Conservation (phyloP, 768 basidiomycete genomes). For the Coprinellus micaceus region DNA sequence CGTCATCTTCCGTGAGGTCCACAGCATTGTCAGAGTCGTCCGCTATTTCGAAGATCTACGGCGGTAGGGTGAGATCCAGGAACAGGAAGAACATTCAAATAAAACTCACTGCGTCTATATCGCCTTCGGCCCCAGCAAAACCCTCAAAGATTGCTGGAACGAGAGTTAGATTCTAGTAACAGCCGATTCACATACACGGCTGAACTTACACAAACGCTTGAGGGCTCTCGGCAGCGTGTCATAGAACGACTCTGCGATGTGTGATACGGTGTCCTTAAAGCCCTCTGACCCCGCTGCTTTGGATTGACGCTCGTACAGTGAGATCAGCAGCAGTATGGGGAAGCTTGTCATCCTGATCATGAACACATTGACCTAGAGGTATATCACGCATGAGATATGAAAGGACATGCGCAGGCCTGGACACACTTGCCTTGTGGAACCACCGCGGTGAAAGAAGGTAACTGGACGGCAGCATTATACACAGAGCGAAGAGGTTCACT, state of each 20-base stretch:
- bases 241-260: slow-evolving; percentile 62
- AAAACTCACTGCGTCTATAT: slow-evolving; percentile 67
- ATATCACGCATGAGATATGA: slow-evolving; percentile 10
- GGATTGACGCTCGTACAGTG: slow-evolving; percentile 82
- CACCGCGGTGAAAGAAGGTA: slow-evolving; percentile 88
- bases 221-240: slow-evolving; percentile 76
- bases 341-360: slow-evolving; percentile 86
- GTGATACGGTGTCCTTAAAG: slow-evolving; percentile 70
- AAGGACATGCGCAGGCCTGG: slow-evolving; percentile 6
- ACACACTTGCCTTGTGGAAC: slow-evolving; percentile 81
- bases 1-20: slow-evolving; percentile 41
- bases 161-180: background rate
- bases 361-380: slow-evolving; percentile 72
- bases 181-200: background rate
- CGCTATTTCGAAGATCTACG: slow-evolving; percentile 75
- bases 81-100: background rate
- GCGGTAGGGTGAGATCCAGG: background rate
- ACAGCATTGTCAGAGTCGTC: slow-evolving; percentile 62
- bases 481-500: slow-evolving; percentile 82
- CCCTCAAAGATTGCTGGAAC: slow-evolving; percentile 75
- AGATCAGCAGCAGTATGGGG: slow-evolving; percentile 76
- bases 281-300: slow-evolving; percentile 61
- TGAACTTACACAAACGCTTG: slow-evolving; percentile 66
- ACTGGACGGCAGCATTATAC: slow-evolving; percentile 82
- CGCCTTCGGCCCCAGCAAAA: slow-evolving; percentile 63